Evolutionary conservation across 2,329 filamentous ascomycete species (phyloP), one percentile per base, ranked within the genome.

Genomic region (Aspergillus pseudoviridinutans): DNA sequence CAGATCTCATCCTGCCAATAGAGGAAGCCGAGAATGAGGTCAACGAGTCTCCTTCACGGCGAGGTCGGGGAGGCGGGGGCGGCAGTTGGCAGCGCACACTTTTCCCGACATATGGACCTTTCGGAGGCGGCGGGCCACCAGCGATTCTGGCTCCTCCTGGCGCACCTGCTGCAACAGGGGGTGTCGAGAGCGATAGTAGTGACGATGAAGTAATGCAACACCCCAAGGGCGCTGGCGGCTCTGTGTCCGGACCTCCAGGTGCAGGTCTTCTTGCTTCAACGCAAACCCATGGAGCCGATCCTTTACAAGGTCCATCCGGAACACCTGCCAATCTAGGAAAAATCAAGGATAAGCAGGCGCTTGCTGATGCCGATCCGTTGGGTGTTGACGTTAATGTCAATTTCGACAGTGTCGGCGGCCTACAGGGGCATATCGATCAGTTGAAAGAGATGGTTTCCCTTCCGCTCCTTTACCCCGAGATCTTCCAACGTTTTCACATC

Each of bases 381-480:
- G 94, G 94, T 9, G 92, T 99, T 35, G 92, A 97, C 70, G 80
- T 93, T 69, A 93, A 86, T 68, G 91, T 99, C 60, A 92, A 92
- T 70, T 97, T 99, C 72, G 93, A 90, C 73, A 91, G 92, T 63
- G 92, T 99, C 56, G 94, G 94, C 69, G 94, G 94, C 44, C 78
- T 99, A 49, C 87, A 96, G 71, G 88, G 91, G 38, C 93, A 97
- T 71, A 97, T 99, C 70, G 92, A 97, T 71, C 91, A 97, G 74
- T 82, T 99, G 61, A 97, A 99, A 75, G 94, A 99, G 77, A 99
- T 99, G 94, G 93, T 99, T 20, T 90, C 93, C 64, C 82, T 99
- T 59, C 94, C 94, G 2, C 79, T 99, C 22, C 83, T 97, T 5
- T 99, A 99, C 69, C 94, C 94, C 0, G 94, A 99, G 73, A 86